phyloP scores from a whole-genome alignment of 495 filamentous ascomycete genomes.

The Cairneyella variabilis region DNA sequence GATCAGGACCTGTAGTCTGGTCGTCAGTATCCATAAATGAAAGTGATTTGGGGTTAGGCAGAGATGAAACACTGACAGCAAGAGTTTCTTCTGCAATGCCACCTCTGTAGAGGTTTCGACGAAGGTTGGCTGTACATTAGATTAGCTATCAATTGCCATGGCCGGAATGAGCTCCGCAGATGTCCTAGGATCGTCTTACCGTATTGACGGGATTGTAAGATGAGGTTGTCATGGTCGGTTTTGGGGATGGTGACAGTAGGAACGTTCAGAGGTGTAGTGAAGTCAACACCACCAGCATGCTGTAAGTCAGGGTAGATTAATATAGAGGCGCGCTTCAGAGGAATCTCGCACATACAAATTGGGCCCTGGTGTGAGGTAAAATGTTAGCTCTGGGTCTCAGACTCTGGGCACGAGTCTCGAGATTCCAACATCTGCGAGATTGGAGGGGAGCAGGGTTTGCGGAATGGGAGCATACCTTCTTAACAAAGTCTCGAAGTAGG shows the following conservation, averaged over 20 bases:
- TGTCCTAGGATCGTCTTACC: constrained; percentile 38
- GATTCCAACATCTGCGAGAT: constrained; percentile 2
- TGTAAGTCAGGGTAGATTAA: constrained; percentile 20
- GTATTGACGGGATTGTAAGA: constrained; percentile 43
- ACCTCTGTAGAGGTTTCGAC: constrained; percentile 55
- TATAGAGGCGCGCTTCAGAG: background rate
- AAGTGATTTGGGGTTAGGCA: background rate
- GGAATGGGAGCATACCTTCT: constrained; percentile 37
- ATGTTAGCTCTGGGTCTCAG: constrained; percentile 10
- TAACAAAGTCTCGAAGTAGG: constrained; percentile 48
- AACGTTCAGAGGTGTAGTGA: constrained; percentile 29
- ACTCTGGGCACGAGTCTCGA: background rate
- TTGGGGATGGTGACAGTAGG: constrained; percentile 49
- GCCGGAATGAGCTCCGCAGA: constrained; percentile 16
- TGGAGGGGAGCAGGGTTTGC: background rate
- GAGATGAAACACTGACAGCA: constrained; percentile 38
- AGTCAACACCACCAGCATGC: constrained; percentile 37
- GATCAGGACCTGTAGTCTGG: constrained; percentile 45
- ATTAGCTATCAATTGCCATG: constrained; percentile 7
- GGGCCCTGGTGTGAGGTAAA: constrained; percentile 21
- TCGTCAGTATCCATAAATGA: background rate
- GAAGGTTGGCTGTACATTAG: constrained; percentile 50
- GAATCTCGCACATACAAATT: constrained; percentile 23
- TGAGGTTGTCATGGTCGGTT: constrained; percentile 51
- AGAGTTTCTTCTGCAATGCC: constrained; percentile 60